Evolutionary conservation across 2,329 filamentous ascomycete species (phyloP), one percentile per base, ranked within the genome.

Genomic region (Alternaria panax): DNA sequence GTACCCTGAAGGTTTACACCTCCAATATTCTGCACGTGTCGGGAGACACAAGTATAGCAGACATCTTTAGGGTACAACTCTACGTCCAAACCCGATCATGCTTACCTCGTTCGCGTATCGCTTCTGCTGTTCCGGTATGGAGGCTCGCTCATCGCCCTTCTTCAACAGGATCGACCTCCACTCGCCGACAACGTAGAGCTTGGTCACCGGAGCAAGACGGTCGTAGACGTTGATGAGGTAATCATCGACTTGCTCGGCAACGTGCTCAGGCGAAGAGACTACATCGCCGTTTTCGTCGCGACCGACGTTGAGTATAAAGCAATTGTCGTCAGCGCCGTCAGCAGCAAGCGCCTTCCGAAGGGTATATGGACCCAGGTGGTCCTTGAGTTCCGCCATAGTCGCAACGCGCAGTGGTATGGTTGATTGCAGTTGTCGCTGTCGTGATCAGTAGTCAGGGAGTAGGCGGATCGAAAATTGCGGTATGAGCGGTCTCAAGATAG

Each of bases 151-250:
- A 5, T 11, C 20, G 9, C 18, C 30, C 2, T 25, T 25, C 9
- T 34, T 38, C 4, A 25, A 8, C 4, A 5, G 8, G 50, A 57
- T 25, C 12, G 58, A 47, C 14, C 51, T 65, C 69, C 70, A 75
- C 4, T 68, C 62, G 7, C 74, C 74, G 1, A 70, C 27, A 18
- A 76, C 51, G 41, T 75, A 71, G 5, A 76, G 46, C 53, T 73
- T 74, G 2, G 58, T 73, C 28, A 38, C 28, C 7, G 61, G 41
- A 5, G n/a, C 6, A 12, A 41, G 7, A 2, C 11, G 20, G 12
- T 60, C 46, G 2, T 51, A n/a, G 20, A 56, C 34, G 2, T 62
- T n/a, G 25, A 45, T 16, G 54, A 67, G 28, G 6, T 56, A 58
- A 24, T 47, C 12, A 4, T 65, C 52, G 7, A 72, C 51, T 2